Conservation (phyloP, 345 rosid genomes). For the Hirschfeldia incana region DNA sequence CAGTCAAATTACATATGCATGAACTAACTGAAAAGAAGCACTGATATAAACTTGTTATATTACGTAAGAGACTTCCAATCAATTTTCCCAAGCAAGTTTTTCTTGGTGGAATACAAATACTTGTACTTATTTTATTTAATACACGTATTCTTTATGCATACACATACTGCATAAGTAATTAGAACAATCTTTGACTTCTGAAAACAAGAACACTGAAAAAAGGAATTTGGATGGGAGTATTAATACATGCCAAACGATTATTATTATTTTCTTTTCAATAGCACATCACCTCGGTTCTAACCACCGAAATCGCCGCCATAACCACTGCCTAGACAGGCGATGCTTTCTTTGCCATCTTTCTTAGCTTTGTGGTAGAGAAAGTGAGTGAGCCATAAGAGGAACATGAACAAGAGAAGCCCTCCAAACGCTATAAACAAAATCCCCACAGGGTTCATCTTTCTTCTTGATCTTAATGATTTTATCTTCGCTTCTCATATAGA, state of each 20-base stretch:
- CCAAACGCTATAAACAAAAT: conserved; percentile 31
- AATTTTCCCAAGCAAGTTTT: background rate
- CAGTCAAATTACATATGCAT: too few species aligned
- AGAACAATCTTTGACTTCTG: background rate
- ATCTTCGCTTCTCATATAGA: background rate
- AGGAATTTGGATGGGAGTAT: background rate
- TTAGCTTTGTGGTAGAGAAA: conserved; percentile 39
- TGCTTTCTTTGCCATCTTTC: conserved; percentile 41
- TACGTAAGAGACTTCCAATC: background rate
- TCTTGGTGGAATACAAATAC: background rate
- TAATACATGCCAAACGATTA: too few species aligned
- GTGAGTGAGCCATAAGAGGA: conserved; percentile 30
- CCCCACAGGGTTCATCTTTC: conserved; percentile 17
- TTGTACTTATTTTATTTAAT: background rate
- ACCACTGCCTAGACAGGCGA: conserved; percentile 31
- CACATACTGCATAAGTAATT: background rate
- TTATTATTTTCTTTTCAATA: too few species aligned
- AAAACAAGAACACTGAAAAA: background rate
- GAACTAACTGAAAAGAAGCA: background rate
- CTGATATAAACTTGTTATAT: background rate
- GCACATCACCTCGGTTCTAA: background rate
- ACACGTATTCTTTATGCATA: background rate
- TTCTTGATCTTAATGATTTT: background rate
- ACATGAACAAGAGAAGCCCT: conserved; percentile 23
- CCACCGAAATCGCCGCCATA: conserved; percentile 39